Evolutionary conservation across 2,329 filamentous ascomycete genomes (phyloP).

Genomic region (Monosporascus sp.): DNA sequence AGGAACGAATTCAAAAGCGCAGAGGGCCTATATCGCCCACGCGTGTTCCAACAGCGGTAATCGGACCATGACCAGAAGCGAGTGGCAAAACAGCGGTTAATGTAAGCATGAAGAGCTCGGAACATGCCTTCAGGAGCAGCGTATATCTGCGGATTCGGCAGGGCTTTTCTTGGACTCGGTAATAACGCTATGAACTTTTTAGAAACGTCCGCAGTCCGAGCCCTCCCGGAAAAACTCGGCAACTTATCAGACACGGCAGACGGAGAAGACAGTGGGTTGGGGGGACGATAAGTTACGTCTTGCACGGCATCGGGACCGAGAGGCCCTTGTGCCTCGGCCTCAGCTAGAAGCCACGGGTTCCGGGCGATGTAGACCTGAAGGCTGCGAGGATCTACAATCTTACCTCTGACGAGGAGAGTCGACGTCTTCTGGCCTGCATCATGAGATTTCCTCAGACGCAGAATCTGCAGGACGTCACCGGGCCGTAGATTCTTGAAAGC

Average conservation of each 20-base stretch:
- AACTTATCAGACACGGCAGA: background rate
- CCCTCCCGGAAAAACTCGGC: background rate
- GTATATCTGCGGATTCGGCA: background rate
- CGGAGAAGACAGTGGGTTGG: constrained; percentile 7
- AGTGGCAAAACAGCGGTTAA: constrained; percentile 16
- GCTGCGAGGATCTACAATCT: constrained; percentile 18
- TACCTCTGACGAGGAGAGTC: constrained; percentile 20
- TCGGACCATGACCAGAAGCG: constrained; percentile 18
- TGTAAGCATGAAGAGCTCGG: constrained; percentile 12
- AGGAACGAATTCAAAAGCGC: constrained; percentile 21
- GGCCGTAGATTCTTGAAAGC: constrained; percentile 24
- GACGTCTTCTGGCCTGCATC: constrained; percentile 18
- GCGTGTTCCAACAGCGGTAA: constrained; percentile 18
- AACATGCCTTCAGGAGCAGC: constrained; percentile 12
- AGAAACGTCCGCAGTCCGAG: constrained; percentile 3
- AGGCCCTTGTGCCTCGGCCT: constrained; percentile 17
- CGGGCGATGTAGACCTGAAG: constrained; percentile 24
- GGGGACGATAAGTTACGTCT: constrained; percentile 21
- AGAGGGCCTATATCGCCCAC: constrained; percentile 17
- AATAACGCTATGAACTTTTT: constrained; percentile 6
- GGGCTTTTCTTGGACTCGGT: background rate
- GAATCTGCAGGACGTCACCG: constrained; percentile 24
- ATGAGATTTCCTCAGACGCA: constrained; percentile 19
- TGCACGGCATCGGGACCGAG: constrained; percentile 20
- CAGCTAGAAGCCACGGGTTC: constrained; percentile 21